Conservation (phyloP, 176 grass and related monocot species). For the Oryza longistaminata region DNA sequence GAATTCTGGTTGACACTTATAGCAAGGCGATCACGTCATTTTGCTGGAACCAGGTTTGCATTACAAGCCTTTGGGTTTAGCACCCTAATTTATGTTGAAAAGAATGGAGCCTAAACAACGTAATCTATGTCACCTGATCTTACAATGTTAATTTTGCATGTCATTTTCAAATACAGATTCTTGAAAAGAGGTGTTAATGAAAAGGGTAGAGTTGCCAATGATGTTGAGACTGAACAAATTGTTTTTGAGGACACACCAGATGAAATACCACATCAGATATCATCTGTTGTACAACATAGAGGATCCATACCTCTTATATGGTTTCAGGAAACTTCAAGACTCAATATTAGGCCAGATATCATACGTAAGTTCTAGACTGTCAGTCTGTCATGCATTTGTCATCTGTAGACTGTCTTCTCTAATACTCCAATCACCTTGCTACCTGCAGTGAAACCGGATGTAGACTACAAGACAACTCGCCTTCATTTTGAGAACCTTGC, state of each 20-base stretch:
- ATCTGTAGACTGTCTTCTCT: conserved; percentile 23
- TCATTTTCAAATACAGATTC: conserved; percentile 60
- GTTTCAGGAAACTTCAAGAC: conserved; percentile 97
- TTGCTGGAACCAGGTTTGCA: conserved; percentile 96
- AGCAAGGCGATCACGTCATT: conserved; percentile 95
- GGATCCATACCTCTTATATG: conserved; percentile 96
- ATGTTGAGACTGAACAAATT: conserved; percentile 98
- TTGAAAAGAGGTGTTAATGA: conserved; percentile 94
- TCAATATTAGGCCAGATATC: conserved; percentile 97
- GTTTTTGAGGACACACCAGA: conserved; percentile 75
- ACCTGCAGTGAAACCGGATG: conserved; percentile 77
- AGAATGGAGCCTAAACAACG: neutral
- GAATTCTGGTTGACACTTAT: conserved; percentile 93
- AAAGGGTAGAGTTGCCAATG: conserved; percentile 98
- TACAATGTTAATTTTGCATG: neutral
- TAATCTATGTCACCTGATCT: conserved; percentile 1
- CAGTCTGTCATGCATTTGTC: neutral
- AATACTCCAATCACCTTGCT: conserved; percentile 17
- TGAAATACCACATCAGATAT: conserved; percentile 69
- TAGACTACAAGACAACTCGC: conserved; percentile 72
- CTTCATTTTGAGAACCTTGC: conserved; percentile 98
- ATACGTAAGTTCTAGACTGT: conserved; percentile 63
- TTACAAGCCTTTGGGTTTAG: conserved; percentile 32
- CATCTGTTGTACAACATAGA: conserved; percentile 90
- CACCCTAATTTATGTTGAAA: neutral